Evolutionary conservation across 2,329 filamentous ascomycete species (phyloP), one percentile per base, ranked within the genome.

Genomic region (Exserohilum rostratum): DNA sequence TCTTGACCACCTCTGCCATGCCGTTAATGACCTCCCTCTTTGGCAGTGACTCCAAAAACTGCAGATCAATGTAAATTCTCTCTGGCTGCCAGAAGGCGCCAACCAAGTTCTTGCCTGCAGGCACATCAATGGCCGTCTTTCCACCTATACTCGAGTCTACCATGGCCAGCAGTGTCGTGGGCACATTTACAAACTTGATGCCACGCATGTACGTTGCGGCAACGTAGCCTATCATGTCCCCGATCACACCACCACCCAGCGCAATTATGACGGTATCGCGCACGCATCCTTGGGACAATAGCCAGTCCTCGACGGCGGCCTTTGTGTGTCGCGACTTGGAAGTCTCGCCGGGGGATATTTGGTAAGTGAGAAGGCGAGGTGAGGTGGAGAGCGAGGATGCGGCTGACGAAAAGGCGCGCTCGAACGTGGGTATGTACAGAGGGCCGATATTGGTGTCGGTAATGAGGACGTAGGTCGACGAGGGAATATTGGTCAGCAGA

Each of bases 171-270:
- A 99, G 82, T 0, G 93, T 96, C 9, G 95, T 99, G 1, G 95
- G 95, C 42, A 99, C 93, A 77, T 99, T 95, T 37, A 97, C 92
- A 73, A 96, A 96, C 64, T 90, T 90, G 59, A 99, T 89, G 51
- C 95, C 95, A 65, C 95, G 89, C 95, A 99, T 99, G 79, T 98
- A 99, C 33, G 95, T 99, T 34, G 95, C 92, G 18, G 95, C 95
- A 46, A 98, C 92, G 74, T 96, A 99, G 47, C 95, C 95, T 60
- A 96, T 93, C 89, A 99, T 90, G 76, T 99, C 95, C 29, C 95
- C 95, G 76, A 99, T 97, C 57, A 99, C 95, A 53, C 95, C 95
- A 61, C 95, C 95, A 29, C 95, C 95, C 9, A 99, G 84, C 20
- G 95, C 95, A 73, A 99, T 90, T 55, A 99, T 88, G 61, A 99